Evolutionary conservation across 1,284 basidiomycete genomes (phyloP).

Genomic region (Rhodotorula sp.): DNA sequence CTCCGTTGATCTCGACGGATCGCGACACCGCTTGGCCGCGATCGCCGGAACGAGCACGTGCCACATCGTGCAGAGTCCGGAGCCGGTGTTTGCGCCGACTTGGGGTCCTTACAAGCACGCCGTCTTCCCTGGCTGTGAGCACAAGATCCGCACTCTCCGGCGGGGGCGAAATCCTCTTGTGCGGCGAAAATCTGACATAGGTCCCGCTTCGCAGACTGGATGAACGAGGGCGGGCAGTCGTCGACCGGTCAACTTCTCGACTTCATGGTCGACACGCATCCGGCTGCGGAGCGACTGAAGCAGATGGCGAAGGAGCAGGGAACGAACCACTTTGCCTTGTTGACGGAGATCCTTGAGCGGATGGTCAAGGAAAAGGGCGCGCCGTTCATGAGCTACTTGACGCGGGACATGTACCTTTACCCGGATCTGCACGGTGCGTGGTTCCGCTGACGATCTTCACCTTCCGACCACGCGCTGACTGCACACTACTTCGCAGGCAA

Average conservation of each 20-base stretch:
- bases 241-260: conserved; percentile 87
- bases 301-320: conserved; percentile 54
- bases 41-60: conserved; percentile 96
- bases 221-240: conserved; percentile 98
- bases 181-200: background rate
- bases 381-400: conserved; percentile 63
- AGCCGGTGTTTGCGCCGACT: conserved; percentile 81
- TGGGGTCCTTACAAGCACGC: conserved; percentile 95
- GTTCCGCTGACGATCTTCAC: background rate
- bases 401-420: conserved; percentile 87
- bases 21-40: conserved; percentile 77
- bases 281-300: conserved; percentile 70
- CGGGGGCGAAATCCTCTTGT: no score
- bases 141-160: background rate
- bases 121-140: conserved; percentile 74
- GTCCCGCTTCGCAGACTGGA: conserved; percentile 57
- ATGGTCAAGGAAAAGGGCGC: conserved; percentile 58
- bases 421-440: conserved; percentile 68
- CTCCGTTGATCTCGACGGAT: conserved; percentile 50
- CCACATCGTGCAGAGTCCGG: conserved; percentile 72
- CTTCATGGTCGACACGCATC: conserved; percentile 89
- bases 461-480: background rate
- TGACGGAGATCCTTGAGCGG: conserved; percentile 71
- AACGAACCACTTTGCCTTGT: conserved; percentile 57
- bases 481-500: conserved; percentile 61